Evolutionary conservation across 78 protist species (phyloP).

Genomic region (Salpingoeca rosetta): DNA sequence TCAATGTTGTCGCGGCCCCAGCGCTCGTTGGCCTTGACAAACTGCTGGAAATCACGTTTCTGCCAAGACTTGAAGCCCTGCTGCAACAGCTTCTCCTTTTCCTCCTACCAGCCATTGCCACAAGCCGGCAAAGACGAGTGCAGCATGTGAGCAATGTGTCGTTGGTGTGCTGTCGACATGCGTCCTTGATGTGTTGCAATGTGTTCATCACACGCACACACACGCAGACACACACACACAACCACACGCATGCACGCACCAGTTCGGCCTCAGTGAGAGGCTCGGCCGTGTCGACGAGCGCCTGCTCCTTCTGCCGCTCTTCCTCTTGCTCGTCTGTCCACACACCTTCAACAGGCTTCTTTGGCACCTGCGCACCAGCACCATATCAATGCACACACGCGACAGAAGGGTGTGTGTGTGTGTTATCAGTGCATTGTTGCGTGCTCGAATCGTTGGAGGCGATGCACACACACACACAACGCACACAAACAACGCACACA

Average conservation of each 20-base stretch:
- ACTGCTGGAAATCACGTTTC: conserved; percentile 13
- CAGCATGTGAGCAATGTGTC: too few species aligned
- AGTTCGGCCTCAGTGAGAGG: not conserved
- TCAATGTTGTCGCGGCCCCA: conserved; percentile 28
- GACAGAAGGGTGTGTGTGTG: too few species aligned
- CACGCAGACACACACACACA: conserved; percentile 2
- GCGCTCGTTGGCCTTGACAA: conserved; percentile 20
- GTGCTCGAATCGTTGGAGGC: too few species aligned
- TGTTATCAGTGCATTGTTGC: too few species aligned
- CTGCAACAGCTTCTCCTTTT: not conserved
- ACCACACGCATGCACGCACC: conserved; percentile 2
- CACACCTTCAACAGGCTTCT: too few species aligned
- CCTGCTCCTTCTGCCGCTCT: too few species aligned
- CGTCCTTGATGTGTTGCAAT: too few species aligned
- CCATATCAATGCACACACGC: not conserved
- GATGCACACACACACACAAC: not conserved
- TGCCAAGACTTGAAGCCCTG: conserved; percentile 39
- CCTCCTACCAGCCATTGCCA: not conserved
- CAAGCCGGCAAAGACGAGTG: too few species aligned
- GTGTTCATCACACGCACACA: not conserved
- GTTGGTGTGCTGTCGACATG: too few species aligned
- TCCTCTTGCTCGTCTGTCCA: too few species aligned
- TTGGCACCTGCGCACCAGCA: not conserved
- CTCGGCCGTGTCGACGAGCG: not conserved
- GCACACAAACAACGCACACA: not conserved